Evolutionary conservation across 441 rosid species (phyloP).

Genomic region (Raphanus hybrid): DNA sequence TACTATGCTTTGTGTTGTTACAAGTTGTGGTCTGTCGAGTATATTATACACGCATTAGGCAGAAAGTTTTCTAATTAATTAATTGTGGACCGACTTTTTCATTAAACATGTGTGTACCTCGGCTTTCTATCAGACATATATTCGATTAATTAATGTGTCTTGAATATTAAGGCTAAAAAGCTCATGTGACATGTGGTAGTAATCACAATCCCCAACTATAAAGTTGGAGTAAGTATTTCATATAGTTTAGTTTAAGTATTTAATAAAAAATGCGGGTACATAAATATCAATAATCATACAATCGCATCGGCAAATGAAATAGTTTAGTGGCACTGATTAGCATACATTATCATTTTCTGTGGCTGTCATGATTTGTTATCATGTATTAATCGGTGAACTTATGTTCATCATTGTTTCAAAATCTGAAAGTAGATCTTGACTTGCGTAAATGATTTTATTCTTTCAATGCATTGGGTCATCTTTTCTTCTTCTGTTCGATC

Average conservation of each 20-base stretch:
- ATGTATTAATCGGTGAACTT: conserved; percentile 25
- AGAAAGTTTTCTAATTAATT: conserved; percentile 22
- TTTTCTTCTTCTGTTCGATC: background rate
- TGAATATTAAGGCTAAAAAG: conserved; percentile 4
- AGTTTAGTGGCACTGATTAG: conserved; percentile 19
- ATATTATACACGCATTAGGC: conserved; percentile 21
- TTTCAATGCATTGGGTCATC: conserved; percentile 2
- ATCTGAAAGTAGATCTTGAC: conserved; percentile 28
- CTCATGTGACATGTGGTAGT: conserved; percentile 34
- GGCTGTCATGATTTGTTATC: conserved; percentile 25
- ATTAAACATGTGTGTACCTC: conserved; percentile 26
- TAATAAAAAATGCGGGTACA: background rate
- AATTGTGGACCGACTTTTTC: conserved; percentile 30
- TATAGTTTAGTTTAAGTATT: background rate
- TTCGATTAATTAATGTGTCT: conserved; percentile 28
- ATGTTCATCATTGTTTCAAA: conserved; percentile 36
- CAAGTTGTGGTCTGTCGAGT: conserved; percentile 5
- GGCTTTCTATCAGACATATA: conserved; percentile 27
- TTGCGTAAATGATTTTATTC: background rate
- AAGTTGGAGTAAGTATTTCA: conserved; percentile 27
- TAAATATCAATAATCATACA: conserved; percentile 13
- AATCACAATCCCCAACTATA: conserved; percentile 36
- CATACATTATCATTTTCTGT: conserved; percentile 7
- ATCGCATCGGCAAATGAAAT: conserved; percentile 7
- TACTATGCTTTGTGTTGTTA: conserved; percentile 6